Evolutionary conservation across 148 eudicot species (phyloP).

Genomic region (Heliosperma pusillum): DNA sequence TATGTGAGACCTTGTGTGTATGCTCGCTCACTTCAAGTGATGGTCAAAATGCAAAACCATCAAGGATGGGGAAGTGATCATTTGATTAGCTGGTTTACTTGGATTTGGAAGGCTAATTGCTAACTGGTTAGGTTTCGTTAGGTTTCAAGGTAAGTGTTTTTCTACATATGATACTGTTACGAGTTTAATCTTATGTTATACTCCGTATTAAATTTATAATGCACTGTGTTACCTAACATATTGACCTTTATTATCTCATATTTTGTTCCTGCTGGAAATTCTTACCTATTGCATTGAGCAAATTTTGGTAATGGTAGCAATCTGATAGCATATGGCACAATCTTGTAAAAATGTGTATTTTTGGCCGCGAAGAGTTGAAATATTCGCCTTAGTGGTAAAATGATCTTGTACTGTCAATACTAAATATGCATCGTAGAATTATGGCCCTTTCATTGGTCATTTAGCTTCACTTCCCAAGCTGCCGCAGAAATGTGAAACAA

Average conservation of each 20-base stretch:
- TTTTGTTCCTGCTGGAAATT: background rate
- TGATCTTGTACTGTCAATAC: constrained; percentile 5
- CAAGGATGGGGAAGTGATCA: background rate
- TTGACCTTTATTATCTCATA: background rate
- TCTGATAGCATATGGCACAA: constrained; percentile 5
- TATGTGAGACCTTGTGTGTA: constrained; percentile 1
- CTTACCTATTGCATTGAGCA: constrained; percentile 8
- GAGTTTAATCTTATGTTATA: constrained; percentile 3
- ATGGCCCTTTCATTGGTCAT: background rate
- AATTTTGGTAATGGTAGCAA: background rate
- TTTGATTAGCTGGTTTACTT: background rate
- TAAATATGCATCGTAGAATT: background rate
- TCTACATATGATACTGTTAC: background rate
- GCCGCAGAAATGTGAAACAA: background rate
- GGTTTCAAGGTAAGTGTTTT: constrained; percentile 15
- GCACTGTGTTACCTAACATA: background rate
- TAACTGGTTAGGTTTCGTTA: constrained; percentile 1
- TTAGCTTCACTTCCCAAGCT: background rate
- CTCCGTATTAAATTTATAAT: background rate
- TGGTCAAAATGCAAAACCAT: constrained; percentile 6
- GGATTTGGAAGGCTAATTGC: background rate
- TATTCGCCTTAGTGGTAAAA: background rate
- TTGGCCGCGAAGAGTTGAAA: background rate
- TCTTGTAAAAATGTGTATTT: background rate
- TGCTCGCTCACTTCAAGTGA: constrained; percentile 5